Evolutionary conservation across 2,329 filamentous ascomycete genomes (phyloP), one percentile per base, ranked within the genome.

Genomic region (Colletotrichum tropicale): DNA sequence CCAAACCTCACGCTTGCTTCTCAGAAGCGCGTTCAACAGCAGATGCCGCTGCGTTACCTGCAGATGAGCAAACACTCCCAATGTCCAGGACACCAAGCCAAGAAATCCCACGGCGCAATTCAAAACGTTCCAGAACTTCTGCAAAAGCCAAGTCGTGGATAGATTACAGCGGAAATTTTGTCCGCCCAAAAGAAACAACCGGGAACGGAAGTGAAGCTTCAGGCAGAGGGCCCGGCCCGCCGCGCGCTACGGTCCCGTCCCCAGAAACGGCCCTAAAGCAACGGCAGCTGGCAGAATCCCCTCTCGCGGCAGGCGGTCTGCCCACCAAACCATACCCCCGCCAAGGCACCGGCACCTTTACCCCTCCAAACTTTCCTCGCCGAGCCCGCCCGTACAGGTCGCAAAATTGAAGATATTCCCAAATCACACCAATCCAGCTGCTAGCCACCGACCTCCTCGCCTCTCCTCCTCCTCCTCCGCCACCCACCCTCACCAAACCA

Each of bases 341-440:
- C 55, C 66, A 48, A 48, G 43, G n/a, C 43, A 48, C 24, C n/a
- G 9, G 55, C 52, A 61, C 26, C 56, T 15, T 21, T 64, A 70
- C 68, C 68, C 56, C 68, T 65, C 68, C 68, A 18, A 66, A 38
- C 34, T 32, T 70, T 34, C 55, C 34, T 60, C 66, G 21, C 65
- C 43, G 18, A 16, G 26, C 24, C 30, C 52, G 24, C 24, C 30
- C 52, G 18, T 34, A 8, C 36, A n/a, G 16, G 10, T 34, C 43
- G 26, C 30, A 55, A 48, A 55, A 64, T 60, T 75, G 70, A 75
- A 75, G 73, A 64, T 73, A 75, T 75, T 75, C 72, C 61, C 72
- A 75, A 75, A 15, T 21, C 8, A 60, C 16, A 13, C 21, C 43
- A 36, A 30, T 26, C 43, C 2, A 38, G 36, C 38, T 43, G 16